Evolutionary conservation across 139 green algal genomes (phyloP).

Genomic region (Zygnema circumcarinatum): DNA sequence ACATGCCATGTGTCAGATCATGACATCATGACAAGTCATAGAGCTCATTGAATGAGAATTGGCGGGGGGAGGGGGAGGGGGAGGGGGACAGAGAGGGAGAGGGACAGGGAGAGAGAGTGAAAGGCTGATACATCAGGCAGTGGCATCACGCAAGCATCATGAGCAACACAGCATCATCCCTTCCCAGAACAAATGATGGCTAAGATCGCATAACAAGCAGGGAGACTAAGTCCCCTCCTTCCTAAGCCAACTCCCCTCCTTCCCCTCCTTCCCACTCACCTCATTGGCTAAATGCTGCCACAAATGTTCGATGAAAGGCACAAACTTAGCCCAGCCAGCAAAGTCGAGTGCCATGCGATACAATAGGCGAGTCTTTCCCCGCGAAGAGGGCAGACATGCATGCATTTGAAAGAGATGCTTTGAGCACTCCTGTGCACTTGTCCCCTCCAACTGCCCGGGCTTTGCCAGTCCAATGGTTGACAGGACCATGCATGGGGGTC

Average conservation of each 20-base stretch:
- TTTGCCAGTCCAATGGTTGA: constrained; percentile 88
- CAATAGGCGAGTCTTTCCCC: constrained; percentile 89
- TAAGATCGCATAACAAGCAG: no score
- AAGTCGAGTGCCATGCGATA: constrained; percentile 99
- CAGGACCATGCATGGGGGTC: constrained; percentile 89
- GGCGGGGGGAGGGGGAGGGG: background rate
- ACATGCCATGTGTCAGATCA: no score
- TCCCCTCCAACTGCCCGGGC: constrained; percentile 84
- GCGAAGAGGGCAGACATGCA: constrained; percentile 88
- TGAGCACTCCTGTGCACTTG: constrained; percentile 73
- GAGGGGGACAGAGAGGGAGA: background rate
- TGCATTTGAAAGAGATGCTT: constrained; percentile 97
- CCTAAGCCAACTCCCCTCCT: no score
- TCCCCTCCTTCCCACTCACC: constrained; percentile 29
- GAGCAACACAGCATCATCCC: no score
- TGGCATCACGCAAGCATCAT: no score
- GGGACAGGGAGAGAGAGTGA: background rate
- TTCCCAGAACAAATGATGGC: no score
- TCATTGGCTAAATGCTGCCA: constrained; percentile 84
- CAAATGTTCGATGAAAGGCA: constrained; percentile 86
- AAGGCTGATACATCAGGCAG: background rate
- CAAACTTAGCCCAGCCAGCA: constrained; percentile 78
- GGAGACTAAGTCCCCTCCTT: no score
- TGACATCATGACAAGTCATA: no score
- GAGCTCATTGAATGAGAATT: background rate